Base-by-base conservation (phyloP, 805 yeast species). In the Candida montana region DNA sequence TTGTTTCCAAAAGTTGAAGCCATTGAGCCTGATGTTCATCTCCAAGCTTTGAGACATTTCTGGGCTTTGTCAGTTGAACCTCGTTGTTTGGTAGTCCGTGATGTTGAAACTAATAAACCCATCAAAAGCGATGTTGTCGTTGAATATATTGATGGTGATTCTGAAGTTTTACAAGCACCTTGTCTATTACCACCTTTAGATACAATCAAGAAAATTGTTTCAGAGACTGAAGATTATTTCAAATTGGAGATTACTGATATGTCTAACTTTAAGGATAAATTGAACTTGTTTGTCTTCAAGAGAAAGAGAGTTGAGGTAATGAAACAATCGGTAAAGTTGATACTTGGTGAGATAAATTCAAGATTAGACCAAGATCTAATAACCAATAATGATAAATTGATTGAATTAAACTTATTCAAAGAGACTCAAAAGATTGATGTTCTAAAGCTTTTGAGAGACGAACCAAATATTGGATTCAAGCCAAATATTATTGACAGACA, bases 61-160 rank as follows among this genome's bases (percentile, higher is more conserved):
- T 93, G 98, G 97, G 83, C 89, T 1, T 63, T 93, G 46, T 76
- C 95, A 0, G 82, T 83, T 5, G 89, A 82, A 50, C 83, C 83
- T 3, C 67, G 96, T 44, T 88, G 96, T 57, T 63, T 93, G n/a
- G 74, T 85, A 5, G 72, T 83, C 1, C 70, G 93, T 42, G 88
- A 89, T 56, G 79, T 83, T 8, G 75, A 73, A 17, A 72, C 82
- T 0, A 74, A 69, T 5, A 69, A 65, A 31, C 81, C 88, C 0
- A 67, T 77, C 13, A 70, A 74, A 63, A 31, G 77, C 59, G 53
- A 66, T 35, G 50, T 72, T 59, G 43, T 61, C 32, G 31, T 64
- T 31, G 46, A 48, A 6, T 37, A 70, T 44, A 63, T 63, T 23
- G 55, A 69, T 52, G 78, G 79, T 1, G 35, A 59, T 7, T 37